These are phyloP conservation scores for Globisporangium cystogenes DNA, from an alignment of 352 stramenopile species.

Conservation along the genomic window DNA sequence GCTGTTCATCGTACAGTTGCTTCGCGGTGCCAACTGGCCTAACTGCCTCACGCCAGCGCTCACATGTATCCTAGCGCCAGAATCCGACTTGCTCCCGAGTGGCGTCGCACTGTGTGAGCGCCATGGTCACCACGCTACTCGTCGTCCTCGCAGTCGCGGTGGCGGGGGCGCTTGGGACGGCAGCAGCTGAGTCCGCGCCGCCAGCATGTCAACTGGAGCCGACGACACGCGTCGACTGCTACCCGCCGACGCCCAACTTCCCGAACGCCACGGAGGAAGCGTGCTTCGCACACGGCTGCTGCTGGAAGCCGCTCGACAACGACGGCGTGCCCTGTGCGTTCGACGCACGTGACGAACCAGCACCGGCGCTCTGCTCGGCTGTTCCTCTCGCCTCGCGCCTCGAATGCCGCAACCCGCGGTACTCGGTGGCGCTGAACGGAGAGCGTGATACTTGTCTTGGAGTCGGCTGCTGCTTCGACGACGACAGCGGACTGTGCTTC, in stretches of 20 bases:
- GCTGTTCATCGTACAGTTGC: no score
- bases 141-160: background rate
- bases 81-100: background rate
- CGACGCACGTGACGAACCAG: slow-evolving; percentile 19
- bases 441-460: slow-evolving; percentile 24
- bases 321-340: slow-evolving; percentile 60
- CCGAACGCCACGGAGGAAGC: slow-evolving; percentile 68
- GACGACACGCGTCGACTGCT: slow-evolving; percentile 58
- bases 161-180: background rate
- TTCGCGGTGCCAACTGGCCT: no score
- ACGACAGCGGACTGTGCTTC: slow-evolving; percentile 38
- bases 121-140: background rate
- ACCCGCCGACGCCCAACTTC: slow-evolving; percentile 52
- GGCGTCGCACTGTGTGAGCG: background rate
- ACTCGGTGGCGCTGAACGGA: slow-evolving; percentile 23
- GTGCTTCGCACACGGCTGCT: slow-evolving; percentile 80
- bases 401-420: slow-evolving; percentile 74
- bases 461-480: slow-evolving; percentile 75
- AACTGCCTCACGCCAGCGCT: background rate
- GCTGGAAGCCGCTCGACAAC: slow-evolving; percentile 66
- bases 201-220: background rate
- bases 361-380: slow-evolving; percentile 16
- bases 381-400: slow-evolving; percentile 42
- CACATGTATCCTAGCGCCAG: background rate
- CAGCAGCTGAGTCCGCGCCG: background rate